Evolutionary conservation across 2,329 filamentous ascomycete genomes (phyloP).

Genomic region (Tricladium varicosporioides): DNA sequence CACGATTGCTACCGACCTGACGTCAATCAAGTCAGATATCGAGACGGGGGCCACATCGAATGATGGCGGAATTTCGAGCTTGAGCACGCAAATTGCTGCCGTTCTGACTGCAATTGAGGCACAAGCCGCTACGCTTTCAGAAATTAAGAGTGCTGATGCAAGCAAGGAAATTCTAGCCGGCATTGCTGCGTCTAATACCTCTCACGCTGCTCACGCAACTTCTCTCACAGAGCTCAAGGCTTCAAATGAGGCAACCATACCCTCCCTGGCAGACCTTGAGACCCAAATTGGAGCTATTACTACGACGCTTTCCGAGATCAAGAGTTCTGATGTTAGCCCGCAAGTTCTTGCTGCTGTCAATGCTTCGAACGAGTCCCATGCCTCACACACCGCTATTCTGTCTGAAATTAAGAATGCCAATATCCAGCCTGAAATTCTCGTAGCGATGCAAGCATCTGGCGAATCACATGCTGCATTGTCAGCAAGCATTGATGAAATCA

Average conservation of each 20-base stretch:
- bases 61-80: slow-evolving; percentile 17
- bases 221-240: slow-evolving; percentile 18
- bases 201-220: slow-evolving; percentile 15
- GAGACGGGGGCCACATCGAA: slow-evolving; percentile 13
- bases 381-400: slow-evolving; percentile 4
- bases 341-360: slow-evolving; percentile 14
- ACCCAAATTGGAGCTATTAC: slow-evolving; percentile 19
- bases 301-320: slow-evolving; percentile 15
- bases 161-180: slow-evolving; percentile 21
- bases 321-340: slow-evolving; percentile 6
- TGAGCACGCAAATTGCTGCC: slow-evolving; percentile 18
- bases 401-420: slow-evolving; percentile 15
- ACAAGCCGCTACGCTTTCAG: slow-evolving; percentile 23
- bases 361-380: slow-evolving; percentile 2
- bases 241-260: slow-evolving; percentile 6
- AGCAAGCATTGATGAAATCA: slow-evolving; percentile 13
- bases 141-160: slow-evolving; percentile 29
- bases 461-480: slow-evolving; percentile 25
- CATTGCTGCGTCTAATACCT: slow-evolving; percentile 19
- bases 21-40: slow-evolving; percentile 22
- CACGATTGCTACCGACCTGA: slow-evolving; percentile 23
- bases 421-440: slow-evolving; percentile 19
- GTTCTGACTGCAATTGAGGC: slow-evolving; percentile 24
- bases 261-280: slow-evolving; percentile 19
- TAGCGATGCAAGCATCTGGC: slow-evolving; percentile 22